Evolutionary conservation across 345 rosid species (phyloP), one percentile per base, ranked within the genome.

Genomic region (Ceriops tagal): DNA sequence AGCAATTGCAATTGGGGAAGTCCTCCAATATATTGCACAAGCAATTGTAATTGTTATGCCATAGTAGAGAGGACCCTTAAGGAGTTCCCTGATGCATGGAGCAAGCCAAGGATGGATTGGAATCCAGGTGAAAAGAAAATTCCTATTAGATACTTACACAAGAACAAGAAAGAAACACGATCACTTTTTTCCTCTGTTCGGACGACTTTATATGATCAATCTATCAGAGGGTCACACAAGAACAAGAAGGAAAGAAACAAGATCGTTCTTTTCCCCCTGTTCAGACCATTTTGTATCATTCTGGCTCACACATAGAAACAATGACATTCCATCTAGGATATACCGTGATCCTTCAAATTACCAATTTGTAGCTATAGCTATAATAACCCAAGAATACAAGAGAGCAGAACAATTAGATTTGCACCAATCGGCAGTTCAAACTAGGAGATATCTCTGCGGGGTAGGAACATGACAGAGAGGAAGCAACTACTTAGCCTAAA

Each of bases 31-130:
- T 75, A 86, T 49, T 47, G 75, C 75, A 68, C 87, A 82, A 11
- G 98, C 89, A 46, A 74, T 27, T 13, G 96, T 84, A 64, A 92
- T 78, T 11, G 96, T 66, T 9, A 75, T 8, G 32, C 84, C 96
- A 70, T 95, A 92, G 68, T 86, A 95, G 10, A 95, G 82, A 1
- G 99, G 98, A 62, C 99, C 99, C 71, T 80, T 90, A 13, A 95
- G 93, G 79, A 95, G 96, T 73, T 95, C 99, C 86, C 97, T 95
- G 88, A 63, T 58, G 69, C 73, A 83, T 24, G 67, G 47, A 76
- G 13, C n/a, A 62, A 77, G 75, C 26, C 47, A 24, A 76, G 43
- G 47, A 70, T 18, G 15, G 49, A 43, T 43, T 43, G 49, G 49
- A 43, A 13, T 43, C 7, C 61, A 70, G 37, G 34, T 64, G 65